Base-by-base conservation (phyloP, 139 green algal genomes). In the Yamagishiella unicocca region DNA sequence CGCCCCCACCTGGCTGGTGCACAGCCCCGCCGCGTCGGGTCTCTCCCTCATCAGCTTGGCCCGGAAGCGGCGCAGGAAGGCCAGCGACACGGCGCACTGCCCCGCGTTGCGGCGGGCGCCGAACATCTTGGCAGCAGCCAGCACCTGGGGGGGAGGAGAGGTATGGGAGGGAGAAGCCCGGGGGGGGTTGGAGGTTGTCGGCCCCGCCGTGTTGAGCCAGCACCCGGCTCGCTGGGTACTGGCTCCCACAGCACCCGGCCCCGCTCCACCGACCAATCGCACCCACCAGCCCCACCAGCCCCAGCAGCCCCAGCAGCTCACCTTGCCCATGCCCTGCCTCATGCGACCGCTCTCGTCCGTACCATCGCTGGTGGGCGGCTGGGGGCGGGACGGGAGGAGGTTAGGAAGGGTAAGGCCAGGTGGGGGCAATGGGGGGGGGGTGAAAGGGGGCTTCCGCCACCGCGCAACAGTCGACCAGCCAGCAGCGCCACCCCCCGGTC, bases 21-120 rank as follows among this genome's bases (percentile, higher is more conserved):
- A 42, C 62, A 86, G 66, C 37, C 31, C 25, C 27, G 62, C 62
- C 7, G 80, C 80, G 35, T 86, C 80, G 43, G 4, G 10, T 0
- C 80, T 22, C n/a, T 86, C 64, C 64, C 37, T 17, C 33, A 86
- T 27, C 61, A 86, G 61, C 29, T 43, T 27, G 19, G 80, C 21
- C 54, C 80, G n/a, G 80, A 86, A 86, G 80, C 80, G 80, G 64
- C 80, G 80, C 64, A 86, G 64, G 61, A 86, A 86, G 62, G 80
- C 62, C 43, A 86, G 80, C 17, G 38, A 66, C 21, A 86, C 80
- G 31, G 80, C 80, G 61, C 80, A 86, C 80, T 76, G 42, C 2
- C 62, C 80, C 43, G 80, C 80, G 80, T 86, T 86, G 62, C 64
- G 62, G 8, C 80, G 61, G 1, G 29, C 71, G 80, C 43, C 43